Percentiles rank a stretch among this genome's conserved stretches.
Evolutionary conservation across 2,329 filamentous ascomycete genomes (phyloP).

Genomic region (Trichoderma arundinaceum): DNA sequence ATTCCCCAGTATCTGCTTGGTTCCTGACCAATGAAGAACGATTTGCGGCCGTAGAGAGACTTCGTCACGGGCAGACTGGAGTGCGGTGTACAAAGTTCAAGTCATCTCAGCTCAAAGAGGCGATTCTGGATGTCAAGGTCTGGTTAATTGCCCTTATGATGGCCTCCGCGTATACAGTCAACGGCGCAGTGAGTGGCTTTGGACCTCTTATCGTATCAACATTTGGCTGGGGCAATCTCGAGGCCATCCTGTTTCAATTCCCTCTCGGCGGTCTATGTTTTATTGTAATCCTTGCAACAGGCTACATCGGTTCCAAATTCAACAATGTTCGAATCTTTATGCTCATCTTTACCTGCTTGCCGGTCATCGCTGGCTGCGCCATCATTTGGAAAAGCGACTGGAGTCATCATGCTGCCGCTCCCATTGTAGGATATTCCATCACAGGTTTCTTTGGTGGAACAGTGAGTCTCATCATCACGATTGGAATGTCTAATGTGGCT

Average conservation of each 20-base stretch:
- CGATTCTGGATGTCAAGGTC: slow-evolving; percentile 63
- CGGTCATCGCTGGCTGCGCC: slow-evolving; percentile 74
- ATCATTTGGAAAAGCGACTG: slow-evolving; percentile 75
- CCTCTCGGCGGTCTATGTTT: slow-evolving; percentile 73
- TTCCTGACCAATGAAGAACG: slow-evolving; percentile 68
- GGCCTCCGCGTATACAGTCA: slow-evolving; percentile 72
- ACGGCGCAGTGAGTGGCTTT: slow-evolving; percentile 73
- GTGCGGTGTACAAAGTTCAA: slow-evolving; percentile 67
- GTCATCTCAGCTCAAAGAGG: slow-evolving; percentile 61
- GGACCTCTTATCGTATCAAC: slow-evolving; percentile 74
- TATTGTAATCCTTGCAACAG: slow-evolving; percentile 68
- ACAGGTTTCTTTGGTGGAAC: slow-evolving; percentile 76
- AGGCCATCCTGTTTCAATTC: slow-evolving; percentile 76
- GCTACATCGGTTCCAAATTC: slow-evolving; percentile 65
- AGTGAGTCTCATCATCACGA: slow-evolving; percentile 61
- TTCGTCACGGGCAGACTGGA: slow-evolving; percentile 67
- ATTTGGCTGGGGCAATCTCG: slow-evolving; percentile 67
- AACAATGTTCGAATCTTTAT: slow-evolving; percentile 69
- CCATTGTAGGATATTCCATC: slow-evolving; percentile 73
- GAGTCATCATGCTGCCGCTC: slow-evolving; percentile 67
- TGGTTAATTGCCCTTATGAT: slow-evolving; percentile 72
- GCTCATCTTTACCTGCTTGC: slow-evolving; percentile 69
- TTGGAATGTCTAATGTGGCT: slow-evolving; percentile 70
- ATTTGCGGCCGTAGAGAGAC: slow-evolving; percentile 67
- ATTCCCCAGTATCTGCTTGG: slow-evolving; percentile 70